Evolutionary conservation across 805 yeast genomes (phyloP).

Genomic region (Wickerhamiella lipophila): DNA sequence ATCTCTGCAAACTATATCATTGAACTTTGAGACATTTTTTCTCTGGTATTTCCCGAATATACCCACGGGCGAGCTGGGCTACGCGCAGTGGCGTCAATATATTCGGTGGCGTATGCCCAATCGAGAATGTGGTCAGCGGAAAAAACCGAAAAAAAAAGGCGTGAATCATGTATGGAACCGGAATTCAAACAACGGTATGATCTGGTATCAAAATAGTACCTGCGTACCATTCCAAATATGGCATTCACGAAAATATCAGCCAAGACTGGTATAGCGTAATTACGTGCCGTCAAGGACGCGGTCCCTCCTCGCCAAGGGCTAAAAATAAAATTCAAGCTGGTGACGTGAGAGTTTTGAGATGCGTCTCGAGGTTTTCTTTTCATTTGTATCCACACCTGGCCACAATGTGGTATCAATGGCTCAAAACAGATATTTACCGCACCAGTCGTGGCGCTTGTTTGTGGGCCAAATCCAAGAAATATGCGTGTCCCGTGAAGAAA

Average conservation of each 20-base stretch:
- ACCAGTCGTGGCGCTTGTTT: neutral
- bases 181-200: neutral
- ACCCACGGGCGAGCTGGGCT: too few relatives aligned
- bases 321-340: neutral
- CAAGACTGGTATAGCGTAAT: neutral
- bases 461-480: neutral
- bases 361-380: neutral
- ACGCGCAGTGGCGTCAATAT: neutral
- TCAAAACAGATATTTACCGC: neutral
- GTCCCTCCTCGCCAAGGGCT: neutral
- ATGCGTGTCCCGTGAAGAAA: neutral
- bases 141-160: neutral
- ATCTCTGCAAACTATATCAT: too few relatives aligned
- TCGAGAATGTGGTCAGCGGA: neutral
- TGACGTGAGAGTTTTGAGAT: neutral
- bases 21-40: too few relatives aligned
- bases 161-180: too few relatives aligned
- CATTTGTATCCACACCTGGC: too few relatives aligned
- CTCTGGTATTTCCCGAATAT: too few relatives aligned
- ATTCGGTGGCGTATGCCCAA: conserved; percentile 1
- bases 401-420: too few relatives aligned
- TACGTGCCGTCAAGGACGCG: neutral
- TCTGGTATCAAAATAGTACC: too few relatives aligned
- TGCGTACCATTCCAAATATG: too few relatives aligned
- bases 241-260: too few relatives aligned